Evolutionary conservation across 371 early-diverging fungal genomes (phyloP).

Genomic region (Saksenaea oblongispora): DNA sequence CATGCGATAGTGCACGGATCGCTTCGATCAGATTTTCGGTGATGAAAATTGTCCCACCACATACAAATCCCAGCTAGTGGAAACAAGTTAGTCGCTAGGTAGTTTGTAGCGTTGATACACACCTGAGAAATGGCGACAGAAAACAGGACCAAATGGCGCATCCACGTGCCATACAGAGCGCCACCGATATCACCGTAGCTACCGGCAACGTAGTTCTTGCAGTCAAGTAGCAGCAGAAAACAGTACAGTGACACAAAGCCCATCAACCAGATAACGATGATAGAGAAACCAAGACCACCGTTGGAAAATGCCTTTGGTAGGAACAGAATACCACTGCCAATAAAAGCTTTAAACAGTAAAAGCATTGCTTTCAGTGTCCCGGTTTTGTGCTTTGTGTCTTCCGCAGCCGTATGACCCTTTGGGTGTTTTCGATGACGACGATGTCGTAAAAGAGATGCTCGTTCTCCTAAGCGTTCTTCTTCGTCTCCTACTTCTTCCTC

Average conservation of each 20-base stretch:
- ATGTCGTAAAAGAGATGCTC: conserved; percentile 34
- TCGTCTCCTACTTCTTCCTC: conserved; percentile 44
- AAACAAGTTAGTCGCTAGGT: background rate
- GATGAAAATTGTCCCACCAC: conserved; percentile 87
- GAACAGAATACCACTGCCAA: conserved; percentile 82
- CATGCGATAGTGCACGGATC: conserved; percentile 61
- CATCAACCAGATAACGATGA: conserved; percentile 62
- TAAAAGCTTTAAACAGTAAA: conserved; percentile 72
- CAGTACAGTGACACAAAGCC: conserved; percentile 69
- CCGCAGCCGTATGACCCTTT: conserved; percentile 5
- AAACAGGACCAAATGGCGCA: conserved; percentile 75
- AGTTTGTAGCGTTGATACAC: too few species aligned
- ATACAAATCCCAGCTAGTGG: conserved; percentile 79
- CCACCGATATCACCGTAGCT: conserved; percentile 93
- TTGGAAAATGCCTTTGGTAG: conserved; percentile 81
- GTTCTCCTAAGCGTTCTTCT: conserved; percentile 24
- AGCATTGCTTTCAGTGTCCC: conserved; percentile 60
- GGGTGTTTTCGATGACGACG: conserved; percentile 9
- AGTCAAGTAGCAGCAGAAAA: conserved; percentile 68
- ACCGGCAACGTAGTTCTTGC: conserved; percentile 65
- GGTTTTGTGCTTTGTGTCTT: conserved; percentile 31
- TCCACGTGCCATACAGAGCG: conserved; percentile 76
- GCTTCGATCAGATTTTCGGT: conserved; percentile 79
- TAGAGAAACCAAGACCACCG: conserved; percentile 74
- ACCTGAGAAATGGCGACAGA: conserved; percentile 85